Conservation (phyloP, 2,329 filamentous ascomycete species). For the Colletotrichum sp. region DNA sequence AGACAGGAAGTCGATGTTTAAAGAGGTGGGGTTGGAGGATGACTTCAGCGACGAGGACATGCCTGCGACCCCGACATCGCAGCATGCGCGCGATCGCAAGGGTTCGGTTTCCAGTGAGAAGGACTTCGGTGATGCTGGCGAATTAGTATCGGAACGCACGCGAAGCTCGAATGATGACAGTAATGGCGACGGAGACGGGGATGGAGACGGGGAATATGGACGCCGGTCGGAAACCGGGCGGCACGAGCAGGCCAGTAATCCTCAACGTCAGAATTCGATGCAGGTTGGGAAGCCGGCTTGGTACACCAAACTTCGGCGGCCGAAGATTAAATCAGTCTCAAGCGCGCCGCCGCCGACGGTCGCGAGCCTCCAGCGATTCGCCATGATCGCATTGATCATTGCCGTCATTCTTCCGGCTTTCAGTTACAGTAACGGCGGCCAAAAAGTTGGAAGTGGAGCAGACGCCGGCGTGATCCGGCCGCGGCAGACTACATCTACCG, state of each 20-base stretch:
- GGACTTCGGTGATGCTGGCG: constrained; percentile 33
- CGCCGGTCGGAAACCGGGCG: constrained; percentile 19
- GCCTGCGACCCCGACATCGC: background rate
- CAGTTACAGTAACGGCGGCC: constrained; percentile 45
- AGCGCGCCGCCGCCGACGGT: constrained; percentile 47
- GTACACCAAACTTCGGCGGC: constrained; percentile 49
- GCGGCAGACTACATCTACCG: constrained; percentile 29
- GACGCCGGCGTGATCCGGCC: constrained; percentile 49
- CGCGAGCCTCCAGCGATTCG: constrained; percentile 46
- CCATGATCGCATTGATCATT: constrained; percentile 54
- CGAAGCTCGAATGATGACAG: constrained; percentile 3
- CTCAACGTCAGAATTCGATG: constrained; percentile 23
- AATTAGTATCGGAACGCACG: constrained; percentile 14
- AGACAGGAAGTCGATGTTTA: constrained; percentile 57
- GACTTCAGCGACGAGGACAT: constrained; percentile 30
- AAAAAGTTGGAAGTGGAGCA: constrained; percentile 45
- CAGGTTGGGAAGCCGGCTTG: constrained; percentile 32
- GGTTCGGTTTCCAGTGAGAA: constrained; percentile 28
- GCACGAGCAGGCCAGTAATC: constrained; percentile 16
- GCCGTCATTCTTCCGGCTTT: constrained; percentile 54
- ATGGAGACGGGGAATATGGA: constrained; percentile 8
- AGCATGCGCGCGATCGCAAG: constrained; percentile 15
- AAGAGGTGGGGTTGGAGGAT: constrained; percentile 52
- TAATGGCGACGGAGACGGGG: constrained; percentile 25
- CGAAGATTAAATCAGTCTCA: constrained; percentile 47